These are phyloP conservation scores for Amanita subjunquillea DNA, from an alignment of 768 basidiomycete genomes.

Conservation along the genomic window DNA sequence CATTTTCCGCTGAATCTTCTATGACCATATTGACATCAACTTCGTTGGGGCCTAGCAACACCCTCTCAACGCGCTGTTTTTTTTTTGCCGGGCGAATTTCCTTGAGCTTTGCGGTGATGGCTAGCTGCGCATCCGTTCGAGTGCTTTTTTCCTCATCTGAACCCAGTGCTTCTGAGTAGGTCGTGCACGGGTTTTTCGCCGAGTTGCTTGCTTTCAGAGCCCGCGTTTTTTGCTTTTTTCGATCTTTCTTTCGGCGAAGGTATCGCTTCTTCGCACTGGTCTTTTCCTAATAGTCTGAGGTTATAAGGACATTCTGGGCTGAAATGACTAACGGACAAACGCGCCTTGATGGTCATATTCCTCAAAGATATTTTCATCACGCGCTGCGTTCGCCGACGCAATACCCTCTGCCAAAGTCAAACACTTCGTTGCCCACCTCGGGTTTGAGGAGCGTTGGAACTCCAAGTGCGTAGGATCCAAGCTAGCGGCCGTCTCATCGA, in stretches of 20 bases:
- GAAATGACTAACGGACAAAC: neutral
- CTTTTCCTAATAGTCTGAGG: slow-evolving; percentile 29
- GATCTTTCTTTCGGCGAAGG: slow-evolving; percentile 59
- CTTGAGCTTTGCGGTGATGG: neutral
- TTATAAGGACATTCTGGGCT: neutral
- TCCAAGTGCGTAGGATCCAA: too few relatives aligned
- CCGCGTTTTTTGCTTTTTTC: slow-evolving; percentile 38
- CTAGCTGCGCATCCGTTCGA: neutral
- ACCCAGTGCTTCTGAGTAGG: slow-evolving; percentile 8
- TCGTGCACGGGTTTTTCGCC: slow-evolving; percentile 12
- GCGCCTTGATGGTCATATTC: neutral
- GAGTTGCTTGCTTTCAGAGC: slow-evolving; percentile 36
- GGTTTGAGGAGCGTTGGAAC: too few relatives aligned
- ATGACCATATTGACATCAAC: neutral
- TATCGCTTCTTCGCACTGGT: slow-evolving; percentile 69
- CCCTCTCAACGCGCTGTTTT: neutral
- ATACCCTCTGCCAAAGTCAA: neutral
- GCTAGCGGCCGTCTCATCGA: too few relatives aligned
- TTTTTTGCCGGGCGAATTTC: neutral
- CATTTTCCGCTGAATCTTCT: neutral
- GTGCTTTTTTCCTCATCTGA: slow-evolving; percentile 8
- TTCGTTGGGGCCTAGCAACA: neutral
- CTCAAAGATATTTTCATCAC: neutral
- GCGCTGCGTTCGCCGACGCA: neutral
- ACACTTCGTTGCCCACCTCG: neutral